A percentile compares a stretch with the other conserved stretches of the same genome.
Conservation (phyloP, 2,329 filamentous ascomycete species). For the Neofusicoccum umdonicola region DNA sequence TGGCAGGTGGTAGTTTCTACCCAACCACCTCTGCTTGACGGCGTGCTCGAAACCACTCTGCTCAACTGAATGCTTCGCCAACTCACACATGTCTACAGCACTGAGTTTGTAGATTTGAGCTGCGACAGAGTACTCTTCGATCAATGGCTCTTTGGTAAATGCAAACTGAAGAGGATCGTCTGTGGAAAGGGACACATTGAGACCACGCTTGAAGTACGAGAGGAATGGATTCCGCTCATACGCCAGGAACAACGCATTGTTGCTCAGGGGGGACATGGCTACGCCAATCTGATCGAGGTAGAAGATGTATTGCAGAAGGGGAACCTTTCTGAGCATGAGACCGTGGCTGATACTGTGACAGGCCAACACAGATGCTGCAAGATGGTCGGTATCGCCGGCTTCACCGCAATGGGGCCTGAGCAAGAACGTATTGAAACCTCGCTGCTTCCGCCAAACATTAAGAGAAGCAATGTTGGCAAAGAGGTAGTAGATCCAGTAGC, state of each 20-base stretch:
- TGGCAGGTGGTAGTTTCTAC: slow-evolving; percentile 70
- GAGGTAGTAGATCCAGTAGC: slow-evolving; percentile 98
- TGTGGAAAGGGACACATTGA: slow-evolving; percentile 94
- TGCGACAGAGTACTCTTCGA: slow-evolving; percentile 96
- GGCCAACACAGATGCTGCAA: slow-evolving; percentile 86
- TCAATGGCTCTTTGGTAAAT: slow-evolving; percentile 95
- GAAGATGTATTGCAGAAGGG: slow-evolving; percentile 92
- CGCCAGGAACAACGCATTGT: slow-evolving; percentile 93
- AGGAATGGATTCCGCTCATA: slow-evolving; percentile 97
- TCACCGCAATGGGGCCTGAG: slow-evolving; percentile 94
- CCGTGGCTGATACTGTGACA: slow-evolving; percentile 98
- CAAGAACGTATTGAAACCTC: slow-evolving; percentile 94
- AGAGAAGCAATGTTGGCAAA: slow-evolving; percentile 92
- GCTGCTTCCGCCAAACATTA: slow-evolving; percentile 84
- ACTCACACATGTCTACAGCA: slow-evolving; percentile 96
- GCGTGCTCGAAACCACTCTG: slow-evolving; percentile 91
- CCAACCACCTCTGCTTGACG: slow-evolving; percentile 90
- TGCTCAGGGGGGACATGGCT: slow-evolving; percentile 98
- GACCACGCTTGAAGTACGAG: slow-evolving; percentile 88
- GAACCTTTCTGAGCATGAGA: slow-evolving; percentile 87
- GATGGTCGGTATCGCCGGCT: slow-evolving; percentile 92
- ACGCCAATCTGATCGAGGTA: slow-evolving; percentile 98
- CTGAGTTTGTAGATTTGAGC: slow-evolving; percentile 98
- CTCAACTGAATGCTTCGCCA: slow-evolving; percentile 92
- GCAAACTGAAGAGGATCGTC: slow-evolving; percentile 97